phyloP scores from a whole-genome alignment of 208 protist species.

The Leishmania lainsoni region DNA sequence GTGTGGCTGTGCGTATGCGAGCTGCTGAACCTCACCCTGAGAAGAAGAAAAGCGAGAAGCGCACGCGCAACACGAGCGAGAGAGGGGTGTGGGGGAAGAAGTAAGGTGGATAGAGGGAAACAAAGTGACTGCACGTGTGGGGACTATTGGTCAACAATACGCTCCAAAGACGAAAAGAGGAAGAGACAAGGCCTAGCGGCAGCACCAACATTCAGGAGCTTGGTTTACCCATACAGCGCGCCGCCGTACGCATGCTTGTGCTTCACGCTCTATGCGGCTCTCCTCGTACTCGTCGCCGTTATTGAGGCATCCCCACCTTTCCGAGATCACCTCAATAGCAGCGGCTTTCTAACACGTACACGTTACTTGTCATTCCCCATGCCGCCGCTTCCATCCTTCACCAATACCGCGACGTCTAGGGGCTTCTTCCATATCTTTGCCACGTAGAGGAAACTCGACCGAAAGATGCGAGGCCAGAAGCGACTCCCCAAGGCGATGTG shows the following conservation, averaged over 20 bases:
- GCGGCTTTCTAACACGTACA: not conserved
- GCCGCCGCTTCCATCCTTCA: not conserved
- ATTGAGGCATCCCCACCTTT: not conserved
- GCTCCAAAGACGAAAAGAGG: not conserved
- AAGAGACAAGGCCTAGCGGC: not conserved
- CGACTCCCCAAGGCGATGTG: conserved; percentile 34
- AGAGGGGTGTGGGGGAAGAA: not conserved
- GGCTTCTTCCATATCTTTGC: conserved; percentile 77
- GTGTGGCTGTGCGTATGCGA: not conserved
- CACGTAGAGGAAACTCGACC: conserved; percentile 84
- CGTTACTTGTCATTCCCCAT: not conserved
- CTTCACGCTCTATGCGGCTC: not conserved
- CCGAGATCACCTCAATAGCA: not conserved
- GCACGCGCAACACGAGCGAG: not conserved
- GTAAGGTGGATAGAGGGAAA: not conserved
- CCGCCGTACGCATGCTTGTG: not conserved
- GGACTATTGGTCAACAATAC: not conserved
- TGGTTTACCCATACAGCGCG: not conserved
- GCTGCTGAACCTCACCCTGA: not conserved
- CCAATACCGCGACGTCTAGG: not conserved
- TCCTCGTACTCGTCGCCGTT: not conserved
- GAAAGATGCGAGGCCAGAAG: conserved; percentile 66
- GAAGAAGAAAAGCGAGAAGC: not conserved
- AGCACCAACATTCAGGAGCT: not conserved
- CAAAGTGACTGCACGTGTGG: not conserved